Evolutionary conservation across 495 filamentous ascomycete species (phyloP), one percentile per base, ranked within the genome.

Genomic region (Penicillium macrosclerotiorum): DNA sequence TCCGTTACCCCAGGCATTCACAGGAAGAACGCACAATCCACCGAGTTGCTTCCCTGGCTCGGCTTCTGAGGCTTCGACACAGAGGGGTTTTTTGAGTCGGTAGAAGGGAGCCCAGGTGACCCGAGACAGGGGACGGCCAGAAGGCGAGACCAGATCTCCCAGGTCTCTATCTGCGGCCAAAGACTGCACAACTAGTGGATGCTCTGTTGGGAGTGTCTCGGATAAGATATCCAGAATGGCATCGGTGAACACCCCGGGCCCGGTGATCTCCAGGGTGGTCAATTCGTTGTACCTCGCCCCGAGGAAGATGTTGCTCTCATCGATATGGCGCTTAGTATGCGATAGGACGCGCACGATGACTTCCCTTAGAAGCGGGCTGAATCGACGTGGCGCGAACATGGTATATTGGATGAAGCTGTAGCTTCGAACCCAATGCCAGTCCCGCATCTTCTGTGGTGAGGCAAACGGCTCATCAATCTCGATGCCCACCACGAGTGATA

Each of bases 61-160:
- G 0, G 59, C 52, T 17, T 67, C 64, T 0, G 37, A 37, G 0
- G 43, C 58, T 8, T 70, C 60, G 1, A 72, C 53, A 47, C 69
- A 75, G 2, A 72, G 9, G 2, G 63, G 52, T 6, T 63, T 25
- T 5, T 52, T 19, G 9, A 75, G 47, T 13, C 46, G 26, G 35
- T 68, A 51, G 29, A 75, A 75, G 8, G 69, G 69, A 0, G 67
- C 69, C 71, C 71, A 75, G 1, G 71, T 69, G 12, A 75, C 64
- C 2, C 65, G 64, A 20, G 14, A 53, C 30, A 3, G 49, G 49
- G 11, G 23, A 26, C 0, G 38, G 49, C 0, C 49, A 48, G 6
- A 14, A 36, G 29, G 47, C 8, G 45, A 33, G 24, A 58, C 8
- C 1, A 68, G 45, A 19, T 65, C 59, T 6, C 60, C 64, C 8